These are phyloP conservation scores for Sporothrix dimorphospora DNA, from an alignment of 2,329 filamentous ascomycete genomes.

Conservation along the genomic window DNA sequence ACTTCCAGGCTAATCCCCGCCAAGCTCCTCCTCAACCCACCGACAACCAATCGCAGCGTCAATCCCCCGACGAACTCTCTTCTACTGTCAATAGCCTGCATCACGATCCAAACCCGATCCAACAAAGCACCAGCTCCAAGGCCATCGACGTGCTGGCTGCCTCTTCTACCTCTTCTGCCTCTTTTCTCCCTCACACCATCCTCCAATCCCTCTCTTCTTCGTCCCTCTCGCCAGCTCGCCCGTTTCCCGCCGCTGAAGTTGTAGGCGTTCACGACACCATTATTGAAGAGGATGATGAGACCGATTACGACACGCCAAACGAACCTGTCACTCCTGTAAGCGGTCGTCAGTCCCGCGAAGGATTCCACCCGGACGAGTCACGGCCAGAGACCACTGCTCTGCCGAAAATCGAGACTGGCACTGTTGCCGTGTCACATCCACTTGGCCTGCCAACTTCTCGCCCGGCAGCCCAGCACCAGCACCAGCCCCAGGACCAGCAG, in stretches of 20 bases:
- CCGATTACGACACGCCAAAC: conserved; percentile 60
- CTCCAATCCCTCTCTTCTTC: conserved; percentile 33
- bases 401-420: conserved; percentile 35
- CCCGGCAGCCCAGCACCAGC: conserved; percentile 33
- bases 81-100: neutral
- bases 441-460: conserved; percentile 17
- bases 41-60: conserved; percentile 25
- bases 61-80: conserved; percentile 8
- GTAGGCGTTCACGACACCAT: conserved; percentile 56
- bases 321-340: conserved; percentile 66
- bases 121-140: conserved; percentile 4
- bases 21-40: conserved; percentile 3
- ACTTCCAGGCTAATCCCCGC: conserved; percentile 19
- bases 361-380: conserved; percentile 49
- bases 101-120: neutral
- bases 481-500: conserved; percentile 37
- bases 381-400: conserved; percentile 30
- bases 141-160: neutral
- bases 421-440: neutral
- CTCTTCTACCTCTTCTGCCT: neutral
- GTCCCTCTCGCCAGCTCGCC: conserved; percentile 50
- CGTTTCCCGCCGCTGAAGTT: conserved; percentile 46
- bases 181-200: conserved; percentile 25
- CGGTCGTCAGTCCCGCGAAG: conserved; percentile 57
- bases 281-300: conserved; percentile 62